Base-by-base conservation (phyloP, 2,329 filamentous ascomycete genomes). In the Fusarium dimerum region DNA sequence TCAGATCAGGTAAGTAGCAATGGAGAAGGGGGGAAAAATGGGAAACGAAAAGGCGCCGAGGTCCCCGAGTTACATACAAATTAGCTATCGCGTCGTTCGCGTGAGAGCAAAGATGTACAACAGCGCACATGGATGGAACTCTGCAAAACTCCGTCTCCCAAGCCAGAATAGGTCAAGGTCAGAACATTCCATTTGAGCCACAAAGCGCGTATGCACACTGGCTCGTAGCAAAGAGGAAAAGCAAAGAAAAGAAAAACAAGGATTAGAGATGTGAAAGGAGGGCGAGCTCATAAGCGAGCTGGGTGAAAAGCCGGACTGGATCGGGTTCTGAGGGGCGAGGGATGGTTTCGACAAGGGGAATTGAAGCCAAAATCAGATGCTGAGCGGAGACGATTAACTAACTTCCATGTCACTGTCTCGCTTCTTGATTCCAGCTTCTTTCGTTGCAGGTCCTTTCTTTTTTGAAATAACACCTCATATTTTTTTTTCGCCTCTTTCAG, bases 11-110 rank as follows among this genome's bases (percentile, higher is more conserved):
- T 36, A 36, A 36, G n/a, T 42, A 29, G 45, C 50, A 48, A 45
- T 47, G 40, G 43, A 43, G 50, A 39, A 20, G 11, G 7, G 39
- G 9, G 6, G 39, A 40, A 16, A n/a, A 20, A 16, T 40, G 39
- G 10, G 39, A 40, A 40, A 16, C 49, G 39, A 40, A 40, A 16
- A 52, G 43, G 41, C 42, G 32, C 43, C 53, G 41, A 48, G 45
- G 30, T 41, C 45, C 48, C 36, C 45, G 56, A 45, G 43, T 48
- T 48, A 43, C 45, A 43, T 36, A 16, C 48, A 59, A 43, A 39
- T 39, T 44, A 32, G 20, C 46, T 46, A 49, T 43, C 40, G 41
- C 10, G 17, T 26, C 20, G 20, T 26, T 26, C 20, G 20, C 20
- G 20, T 7, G 5, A 26, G 20, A 26, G 20, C 20, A 26, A 26